phyloP scores from a whole-genome alignment of 371 early-diverging fungal species.

The Mortierella sp. region DNA sequence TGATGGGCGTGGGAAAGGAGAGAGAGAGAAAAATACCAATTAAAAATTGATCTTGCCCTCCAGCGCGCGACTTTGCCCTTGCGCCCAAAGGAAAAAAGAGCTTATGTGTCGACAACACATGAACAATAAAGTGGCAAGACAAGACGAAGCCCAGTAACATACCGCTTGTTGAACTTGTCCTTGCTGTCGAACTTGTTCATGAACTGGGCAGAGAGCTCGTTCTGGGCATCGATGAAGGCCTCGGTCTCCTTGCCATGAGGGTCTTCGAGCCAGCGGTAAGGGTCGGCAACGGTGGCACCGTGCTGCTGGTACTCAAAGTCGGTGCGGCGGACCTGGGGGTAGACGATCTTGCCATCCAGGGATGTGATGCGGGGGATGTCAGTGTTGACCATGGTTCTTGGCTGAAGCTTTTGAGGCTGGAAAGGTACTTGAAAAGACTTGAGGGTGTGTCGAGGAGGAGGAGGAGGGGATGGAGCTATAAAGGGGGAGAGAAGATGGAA shows the following conservation, averaged over 20 bases:
- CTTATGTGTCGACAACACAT: background rate
- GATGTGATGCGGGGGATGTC: constrained; percentile 23
- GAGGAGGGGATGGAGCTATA: background rate
- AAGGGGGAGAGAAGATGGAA: background rate
- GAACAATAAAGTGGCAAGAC: background rate
- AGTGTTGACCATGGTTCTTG: constrained; percentile 33
- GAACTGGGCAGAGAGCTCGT: constrained; percentile 40
- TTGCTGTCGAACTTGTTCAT: constrained; percentile 57
- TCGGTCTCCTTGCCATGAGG: constrained; percentile 65
- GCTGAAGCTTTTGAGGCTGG: background rate
- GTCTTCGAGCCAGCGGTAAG: constrained; percentile 72
- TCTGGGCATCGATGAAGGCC: constrained; percentile 61
- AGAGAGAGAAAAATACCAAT: background rate
- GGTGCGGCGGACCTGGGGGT: constrained; percentile 61
- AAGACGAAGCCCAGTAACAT: constrained; percentile 4
- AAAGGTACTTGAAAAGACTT: background rate
- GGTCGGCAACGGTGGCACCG: constrained; percentile 61
- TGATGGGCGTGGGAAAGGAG: background rate
- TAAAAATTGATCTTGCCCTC: no score
- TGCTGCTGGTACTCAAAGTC: constrained; percentile 62
- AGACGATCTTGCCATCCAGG: constrained; percentile 43
- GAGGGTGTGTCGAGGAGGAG: background rate
- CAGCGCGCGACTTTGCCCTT: no score
- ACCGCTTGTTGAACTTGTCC: constrained; percentile 57
- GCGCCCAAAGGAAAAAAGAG: background rate